phyloP scores from a whole-genome alignment of 768 basidiomycete genomes.

The Tricholoma flavovirens region DNA sequence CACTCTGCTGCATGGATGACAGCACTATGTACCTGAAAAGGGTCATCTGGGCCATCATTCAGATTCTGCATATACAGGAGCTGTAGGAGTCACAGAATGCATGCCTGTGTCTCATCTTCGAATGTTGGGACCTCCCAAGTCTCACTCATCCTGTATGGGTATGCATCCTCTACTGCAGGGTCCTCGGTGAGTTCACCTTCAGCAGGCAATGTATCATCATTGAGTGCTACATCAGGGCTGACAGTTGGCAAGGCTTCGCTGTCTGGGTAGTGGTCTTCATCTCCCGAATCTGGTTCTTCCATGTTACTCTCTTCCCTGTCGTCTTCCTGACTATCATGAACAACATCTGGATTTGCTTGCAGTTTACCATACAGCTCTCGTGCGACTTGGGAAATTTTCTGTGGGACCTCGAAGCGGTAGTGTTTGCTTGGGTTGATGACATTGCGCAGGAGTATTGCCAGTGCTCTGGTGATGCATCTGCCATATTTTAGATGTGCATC shows the following conservation, averaged over 20 bases:
- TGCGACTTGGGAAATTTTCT: neutral
- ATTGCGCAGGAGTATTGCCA: neutral
- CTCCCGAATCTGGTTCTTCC: too few species aligned
- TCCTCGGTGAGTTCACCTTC: too few species aligned
- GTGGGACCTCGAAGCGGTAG: neutral
- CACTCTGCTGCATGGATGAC: neutral
- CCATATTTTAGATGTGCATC: neutral
- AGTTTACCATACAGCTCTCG: neutral
- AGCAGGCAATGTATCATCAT: neutral
- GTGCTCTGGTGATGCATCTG: neutral
- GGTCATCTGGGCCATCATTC: neutral
- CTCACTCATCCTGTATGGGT: neutral
- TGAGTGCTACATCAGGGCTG: neutral
- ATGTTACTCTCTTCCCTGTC: too few species aligned
- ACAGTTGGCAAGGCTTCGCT: neutral
- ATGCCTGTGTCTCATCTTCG: neutral
- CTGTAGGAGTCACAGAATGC: neutral
- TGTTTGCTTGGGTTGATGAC: neutral
- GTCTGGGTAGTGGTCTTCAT: neutral
- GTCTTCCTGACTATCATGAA: too few species aligned
- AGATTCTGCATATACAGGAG: neutral
- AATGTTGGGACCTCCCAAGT: too few species aligned
- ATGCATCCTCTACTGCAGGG: too few species aligned
- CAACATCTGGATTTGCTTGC: too few species aligned
- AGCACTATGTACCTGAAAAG: conserved; percentile 4